Evolutionary conservation across 371 early-diverging fungal genomes (phyloP).

Genomic region (Dipsacomyces acuminosporus): DNA sequence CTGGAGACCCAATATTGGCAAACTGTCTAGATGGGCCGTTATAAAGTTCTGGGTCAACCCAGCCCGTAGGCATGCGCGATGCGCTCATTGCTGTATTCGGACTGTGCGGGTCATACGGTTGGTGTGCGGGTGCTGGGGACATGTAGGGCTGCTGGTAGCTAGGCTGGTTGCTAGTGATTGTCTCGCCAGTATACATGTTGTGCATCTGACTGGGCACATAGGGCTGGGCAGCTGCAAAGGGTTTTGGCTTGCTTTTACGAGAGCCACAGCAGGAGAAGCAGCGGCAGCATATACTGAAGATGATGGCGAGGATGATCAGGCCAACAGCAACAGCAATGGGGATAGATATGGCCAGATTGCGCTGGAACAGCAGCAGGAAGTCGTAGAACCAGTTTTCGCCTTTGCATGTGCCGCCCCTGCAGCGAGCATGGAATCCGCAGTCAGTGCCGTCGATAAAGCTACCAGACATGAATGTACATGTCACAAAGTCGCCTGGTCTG

Average conservation of each 20-base stretch:
- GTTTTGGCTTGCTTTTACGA: slow-evolving; percentile 18
- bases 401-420: slow-evolving; percentile 56
- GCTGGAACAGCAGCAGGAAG: slow-evolving; percentile 46
- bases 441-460: slow-evolving; percentile 83
- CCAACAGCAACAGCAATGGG: slow-evolving; percentile 54
- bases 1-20: too few relatives aligned
- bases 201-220: too few relatives aligned
- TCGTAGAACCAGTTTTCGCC: slow-evolving; percentile 49
- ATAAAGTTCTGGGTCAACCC: slow-evolving; percentile 55
- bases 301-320: slow-evolving; percentile 48
- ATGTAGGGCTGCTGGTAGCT: background rate
- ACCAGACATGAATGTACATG: slow-evolving; percentile 70
- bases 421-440: slow-evolving; percentile 65
- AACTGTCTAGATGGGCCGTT: slow-evolving; percentile 44
- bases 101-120: slow-evolving; percentile 21
- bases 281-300: slow-evolving; percentile 45
- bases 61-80: slow-evolving; percentile 32
- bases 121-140: background rate
- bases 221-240: too few relatives aligned
- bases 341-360: slow-evolving; percentile 47
- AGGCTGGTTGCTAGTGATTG: background rate
- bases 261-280: slow-evolving; percentile 50
- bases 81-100: too few relatives aligned
- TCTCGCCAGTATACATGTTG: background rate
- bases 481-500: slow-evolving; percentile 49